Percentiles rank a stretch among this genome's conserved stretches.
These are phyloP conservation scores for Oryza officinalis DNA, from an alignment of 176 grass and related monocot genomes.

Conservation along the genomic window DNA sequence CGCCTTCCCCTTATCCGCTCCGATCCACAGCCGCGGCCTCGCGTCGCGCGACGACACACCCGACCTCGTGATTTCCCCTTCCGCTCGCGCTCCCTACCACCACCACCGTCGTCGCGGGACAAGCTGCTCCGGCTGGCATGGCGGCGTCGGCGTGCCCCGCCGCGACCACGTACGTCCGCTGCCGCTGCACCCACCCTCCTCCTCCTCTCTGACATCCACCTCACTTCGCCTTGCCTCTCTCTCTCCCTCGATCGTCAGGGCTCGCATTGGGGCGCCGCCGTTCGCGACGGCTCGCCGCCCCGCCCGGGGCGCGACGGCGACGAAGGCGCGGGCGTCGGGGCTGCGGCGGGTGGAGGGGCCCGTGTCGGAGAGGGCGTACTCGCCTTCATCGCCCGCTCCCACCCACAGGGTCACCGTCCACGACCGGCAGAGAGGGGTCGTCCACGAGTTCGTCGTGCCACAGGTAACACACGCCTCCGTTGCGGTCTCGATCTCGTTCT, in stretches of 20 bases:
- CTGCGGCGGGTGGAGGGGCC: constrained; percentile 37
- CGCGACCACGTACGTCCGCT: constrained; percentile 39
- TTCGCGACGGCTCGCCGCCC: neutral
- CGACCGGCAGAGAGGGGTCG: constrained; percentile 73
- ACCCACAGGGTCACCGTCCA: constrained; percentile 90
- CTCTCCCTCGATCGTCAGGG: neutral
- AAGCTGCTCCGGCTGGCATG: neutral
- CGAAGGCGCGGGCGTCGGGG: constrained; percentile 47
- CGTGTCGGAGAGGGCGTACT: neutral
- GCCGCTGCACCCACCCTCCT: neutral
- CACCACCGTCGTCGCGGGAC: neutral
- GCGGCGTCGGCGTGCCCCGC: constrained; percentile 45
- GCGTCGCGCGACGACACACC: neutral
- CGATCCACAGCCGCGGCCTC: constrained; percentile 29
- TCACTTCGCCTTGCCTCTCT: neutral
- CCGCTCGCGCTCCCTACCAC: neutral
- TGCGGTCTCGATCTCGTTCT: neutral
- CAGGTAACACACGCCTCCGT: constrained; percentile 47
- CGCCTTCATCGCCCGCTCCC: neutral
- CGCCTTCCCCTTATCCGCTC: constrained; percentile 40
- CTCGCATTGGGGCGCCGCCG: constrained; percentile 29
- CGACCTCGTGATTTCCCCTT: neutral
- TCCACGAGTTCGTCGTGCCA: constrained; percentile 85
- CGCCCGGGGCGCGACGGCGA: neutral
- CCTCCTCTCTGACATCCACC: neutral